These are phyloP conservation scores for Tulasnella sp. DNA, from an alignment of 768 basidiomycete genomes.

Conservation along the genomic window DNA sequence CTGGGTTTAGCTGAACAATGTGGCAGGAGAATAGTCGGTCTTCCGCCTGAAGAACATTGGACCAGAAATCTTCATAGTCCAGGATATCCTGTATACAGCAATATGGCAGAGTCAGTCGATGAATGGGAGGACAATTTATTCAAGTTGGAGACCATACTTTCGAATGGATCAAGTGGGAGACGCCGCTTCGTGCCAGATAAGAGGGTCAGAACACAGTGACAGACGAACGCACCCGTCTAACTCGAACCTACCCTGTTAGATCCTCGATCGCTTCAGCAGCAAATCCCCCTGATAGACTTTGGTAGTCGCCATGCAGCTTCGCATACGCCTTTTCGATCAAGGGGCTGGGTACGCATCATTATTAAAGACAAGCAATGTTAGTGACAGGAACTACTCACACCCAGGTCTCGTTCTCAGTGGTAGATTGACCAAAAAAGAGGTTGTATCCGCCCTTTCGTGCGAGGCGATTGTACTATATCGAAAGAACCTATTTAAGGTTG, in stretches of 20 bases:
- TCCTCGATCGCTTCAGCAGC: constrained; percentile 46
- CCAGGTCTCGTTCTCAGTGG: constrained; percentile 41
- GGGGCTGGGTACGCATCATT: constrained; percentile 23
- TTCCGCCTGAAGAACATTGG: constrained; percentile 39
- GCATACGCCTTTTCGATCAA: constrained; percentile 50
- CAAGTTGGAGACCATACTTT: constrained; percentile 4
- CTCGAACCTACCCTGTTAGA: constrained; percentile 40
- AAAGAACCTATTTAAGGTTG: neutral
- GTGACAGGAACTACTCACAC: constrained; percentile 24
- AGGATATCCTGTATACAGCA: constrained; percentile 34
- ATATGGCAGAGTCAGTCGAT: neutral
- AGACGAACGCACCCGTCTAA: neutral
- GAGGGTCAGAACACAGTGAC: neutral
- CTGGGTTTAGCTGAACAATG: constrained; percentile 23
- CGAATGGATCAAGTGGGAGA: constrained; percentile 16
- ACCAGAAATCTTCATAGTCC: constrained; percentile 41
- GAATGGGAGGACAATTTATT: too few relatives aligned
- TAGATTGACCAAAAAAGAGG: constrained; percentile 40
- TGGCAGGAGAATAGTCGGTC: constrained; percentile 45
- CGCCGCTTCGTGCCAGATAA: constrained; percentile 11
- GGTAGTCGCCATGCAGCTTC: constrained; percentile 44
- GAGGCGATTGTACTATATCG: constrained; percentile 33
- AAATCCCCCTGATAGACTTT: constrained; percentile 32
- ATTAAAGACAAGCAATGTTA: neutral
- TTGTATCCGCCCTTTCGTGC: constrained; percentile 38